A percentile compares a stretch with the other conserved stretches of the same genome.
Conservation (phyloP, 306 rosid species). For the Trifolium pratense region DNA sequence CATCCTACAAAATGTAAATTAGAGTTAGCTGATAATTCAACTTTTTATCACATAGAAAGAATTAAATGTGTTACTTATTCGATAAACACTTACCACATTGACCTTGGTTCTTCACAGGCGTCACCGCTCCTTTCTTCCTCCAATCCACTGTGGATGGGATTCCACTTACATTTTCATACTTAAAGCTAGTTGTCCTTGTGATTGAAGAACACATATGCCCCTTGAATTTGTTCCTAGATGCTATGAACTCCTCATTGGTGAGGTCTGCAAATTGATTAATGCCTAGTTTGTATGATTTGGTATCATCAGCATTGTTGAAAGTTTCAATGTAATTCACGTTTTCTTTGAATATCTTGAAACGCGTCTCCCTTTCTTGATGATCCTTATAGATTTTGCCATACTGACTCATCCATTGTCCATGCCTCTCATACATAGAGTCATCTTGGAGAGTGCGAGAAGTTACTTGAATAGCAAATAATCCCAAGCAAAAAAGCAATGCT, state of each 20-base stretch:
- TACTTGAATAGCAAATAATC: not conserved
- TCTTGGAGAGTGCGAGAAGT: conserved; percentile 1
- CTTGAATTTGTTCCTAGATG: conserved; percentile 15
- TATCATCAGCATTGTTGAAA: not conserved
- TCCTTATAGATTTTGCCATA: conserved; percentile 2
- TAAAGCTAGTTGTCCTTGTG: not conserved
- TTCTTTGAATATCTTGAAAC: not conserved
- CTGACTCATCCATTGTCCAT: not conserved
- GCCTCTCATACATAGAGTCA: not conserved
- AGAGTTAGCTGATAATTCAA: not conserved
- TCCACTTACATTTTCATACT: not conserved
- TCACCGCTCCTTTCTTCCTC: conserved; percentile 7
- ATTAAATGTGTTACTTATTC: not conserved
- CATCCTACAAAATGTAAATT: conserved; percentile 32
- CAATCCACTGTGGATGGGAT: not conserved
- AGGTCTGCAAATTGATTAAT: not conserved
- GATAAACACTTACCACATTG: not conserved
- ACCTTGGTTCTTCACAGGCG: conserved; percentile 12
- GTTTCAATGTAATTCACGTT: not conserved
- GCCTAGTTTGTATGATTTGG: not conserved
- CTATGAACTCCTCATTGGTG: not conserved
- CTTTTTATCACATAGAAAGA: not conserved
- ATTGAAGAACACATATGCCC: not conserved
- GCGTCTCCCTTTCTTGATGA: not conserved
- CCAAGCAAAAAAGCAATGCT: not conserved